Base-by-base conservation (phyloP, 2,329 filamentous ascomycete species). In the Monilinia fructicola region DNA sequence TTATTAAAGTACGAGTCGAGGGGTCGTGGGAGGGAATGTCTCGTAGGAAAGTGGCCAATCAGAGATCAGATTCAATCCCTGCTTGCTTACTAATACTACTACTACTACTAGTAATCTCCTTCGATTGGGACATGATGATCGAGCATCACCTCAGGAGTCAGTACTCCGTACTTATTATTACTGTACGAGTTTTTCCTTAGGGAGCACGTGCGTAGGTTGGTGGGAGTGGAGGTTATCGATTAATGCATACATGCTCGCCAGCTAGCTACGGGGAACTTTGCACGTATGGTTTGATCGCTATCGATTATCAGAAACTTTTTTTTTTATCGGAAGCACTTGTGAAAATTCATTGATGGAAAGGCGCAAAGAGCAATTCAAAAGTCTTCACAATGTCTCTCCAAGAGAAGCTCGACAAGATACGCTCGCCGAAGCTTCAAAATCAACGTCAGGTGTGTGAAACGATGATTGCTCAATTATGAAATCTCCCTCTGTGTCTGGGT, bases 391-490 rank as follows among this genome's bases (percentile, higher is more conserved):
- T 83, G 81, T 87, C 87, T 79, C 81, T 98, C 76, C 88, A 90
- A 78, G 94, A 97, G 83, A 96, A 93, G 83, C 87, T 99, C 78
- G 91, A 94, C 82, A 97, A 96, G 86, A 97, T 98, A 79, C 91
- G 95, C 80, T 95, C 91, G 77, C 95, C 95, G 66, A 97, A 96
- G 80, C 87, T 97, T 75, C 92, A 98, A 79, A 97, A 91, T 78
- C 93, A 97, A 81, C 88, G 96, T 79, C 92, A 93, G 85, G 93
- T 95, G 81, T 26, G 40, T 46, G 73, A 82, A 14, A 21, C 1
- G n/a, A 21, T 53, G n/a, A 21, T 53, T 54, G 62, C 46, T 31
- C n/a, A 35, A 35, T 7, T 4, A 35, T 35, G 31, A 7, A 35
- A 35, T 35, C 5, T 6, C 31, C 1, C n/a, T 23, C n/a, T 26